Percentiles rank a stretch among this genome's conserved stretches.
Evolutionary conservation across 2,329 filamentous ascomycete species (phyloP).

Genomic region (Colletotrichum sp.): DNA sequence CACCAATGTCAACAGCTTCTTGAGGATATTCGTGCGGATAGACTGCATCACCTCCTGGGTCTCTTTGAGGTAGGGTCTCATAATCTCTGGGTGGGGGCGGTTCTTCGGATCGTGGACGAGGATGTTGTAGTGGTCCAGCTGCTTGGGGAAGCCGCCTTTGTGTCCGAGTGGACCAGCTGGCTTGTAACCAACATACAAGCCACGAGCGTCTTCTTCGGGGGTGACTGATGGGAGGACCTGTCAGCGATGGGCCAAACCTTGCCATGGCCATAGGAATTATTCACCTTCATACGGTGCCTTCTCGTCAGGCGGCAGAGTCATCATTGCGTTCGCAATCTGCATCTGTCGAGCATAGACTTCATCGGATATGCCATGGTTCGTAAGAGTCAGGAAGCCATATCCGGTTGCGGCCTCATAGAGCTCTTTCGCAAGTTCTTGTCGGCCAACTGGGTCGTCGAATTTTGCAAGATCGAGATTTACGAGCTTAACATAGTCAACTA

Average conservation of each 20-base stretch:
- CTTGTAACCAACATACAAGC: not conserved
- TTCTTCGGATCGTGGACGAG: not conserved
- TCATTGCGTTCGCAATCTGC: conserved; percentile 28
- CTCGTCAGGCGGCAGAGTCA: conserved; percentile 29
- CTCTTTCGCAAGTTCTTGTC: conserved; percentile 28
- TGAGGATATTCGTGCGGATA: conserved; percentile 28
- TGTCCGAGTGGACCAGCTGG: not conserved
- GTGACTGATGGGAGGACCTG: conserved; percentile 19
- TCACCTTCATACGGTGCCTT: conserved; percentile 31
- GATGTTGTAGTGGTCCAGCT: not conserved
- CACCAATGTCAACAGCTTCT: conserved; percentile 40
- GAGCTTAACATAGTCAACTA: conserved; percentile 30
- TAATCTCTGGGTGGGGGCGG: not conserved
- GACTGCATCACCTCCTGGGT: conserved; percentile 28
- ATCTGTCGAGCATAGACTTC: conserved; percentile 28
- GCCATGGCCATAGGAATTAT: not conserved
- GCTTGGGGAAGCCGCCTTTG: not conserved
- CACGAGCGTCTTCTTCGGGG: conserved; percentile 28
- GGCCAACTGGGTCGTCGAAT: conserved; percentile 27
- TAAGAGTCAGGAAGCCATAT: conserved; percentile 30
- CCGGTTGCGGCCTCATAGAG: conserved; percentile 32
- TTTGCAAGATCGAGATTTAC: conserved; percentile 30
- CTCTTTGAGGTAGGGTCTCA: conserved; percentile 21
- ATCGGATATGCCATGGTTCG: conserved; percentile 30
- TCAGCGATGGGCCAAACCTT: rapidly evolving